Conservation (phyloP, 345 rosid genomes). For the Limnanthes douglasii region DNA sequence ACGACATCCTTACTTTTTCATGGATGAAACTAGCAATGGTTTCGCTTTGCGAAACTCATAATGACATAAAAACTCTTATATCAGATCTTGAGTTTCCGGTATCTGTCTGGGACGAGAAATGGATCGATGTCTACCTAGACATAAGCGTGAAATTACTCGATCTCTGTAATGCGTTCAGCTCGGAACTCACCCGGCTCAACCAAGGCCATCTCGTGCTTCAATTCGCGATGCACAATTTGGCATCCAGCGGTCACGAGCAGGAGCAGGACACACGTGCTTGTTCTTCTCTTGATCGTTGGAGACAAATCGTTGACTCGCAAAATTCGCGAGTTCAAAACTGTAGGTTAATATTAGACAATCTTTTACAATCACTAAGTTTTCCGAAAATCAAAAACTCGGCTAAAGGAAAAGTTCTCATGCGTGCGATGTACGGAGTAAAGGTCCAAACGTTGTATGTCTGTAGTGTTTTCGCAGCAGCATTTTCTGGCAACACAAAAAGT, state of each 20-base stretch:
- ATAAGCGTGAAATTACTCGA: conserved; percentile 80
- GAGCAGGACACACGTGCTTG: conserved; percentile 31
- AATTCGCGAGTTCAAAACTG: conserved; percentile 54
- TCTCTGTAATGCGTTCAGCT: conserved; percentile 62
- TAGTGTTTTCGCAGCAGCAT: conserved; percentile 54
- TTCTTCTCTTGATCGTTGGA: conserved; percentile 68
- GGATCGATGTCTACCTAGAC: conserved; percentile 86
- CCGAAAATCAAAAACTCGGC: conserved; percentile 85
- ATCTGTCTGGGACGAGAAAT: conserved; percentile 76
- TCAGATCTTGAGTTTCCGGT: conserved; percentile 75
- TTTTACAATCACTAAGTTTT: conserved; percentile 36
- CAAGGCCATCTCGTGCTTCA: conserved; percentile 77
- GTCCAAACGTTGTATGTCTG: conserved; percentile 64
- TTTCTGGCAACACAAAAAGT: conserved; percentile 49
- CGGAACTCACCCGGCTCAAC: conserved; percentile 57
- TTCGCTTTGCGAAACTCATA: conserved; percentile 60
- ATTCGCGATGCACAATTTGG: conserved; percentile 45
- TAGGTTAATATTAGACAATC: conserved; percentile 32
- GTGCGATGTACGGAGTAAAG: conserved; percentile 78
- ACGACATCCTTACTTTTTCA: conserved; percentile 46
- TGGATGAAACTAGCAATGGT: conserved; percentile 89
- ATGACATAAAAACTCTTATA: conserved; percentile 42
- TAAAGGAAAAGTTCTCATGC: conserved; percentile 84
- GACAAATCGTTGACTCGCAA: conserved; percentile 41
- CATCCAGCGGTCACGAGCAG: conserved; percentile 28